Conservation (phyloP, 257 asterid genomes). For the Nyctanthes arbortristis region DNA sequence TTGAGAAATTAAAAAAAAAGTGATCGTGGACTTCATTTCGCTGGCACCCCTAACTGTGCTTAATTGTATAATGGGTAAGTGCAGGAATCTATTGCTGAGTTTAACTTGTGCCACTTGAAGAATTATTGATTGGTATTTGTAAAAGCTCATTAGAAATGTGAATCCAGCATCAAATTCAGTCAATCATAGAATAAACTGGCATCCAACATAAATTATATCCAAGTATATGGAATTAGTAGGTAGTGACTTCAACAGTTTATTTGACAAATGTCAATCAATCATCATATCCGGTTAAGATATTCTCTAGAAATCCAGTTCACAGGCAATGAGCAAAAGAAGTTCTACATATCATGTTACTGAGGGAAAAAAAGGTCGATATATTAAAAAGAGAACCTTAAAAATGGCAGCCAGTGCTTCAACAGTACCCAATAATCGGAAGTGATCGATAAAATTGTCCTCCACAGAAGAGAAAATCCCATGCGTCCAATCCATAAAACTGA, state of each 20-base stretch:
- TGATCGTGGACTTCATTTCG: too few species aligned
- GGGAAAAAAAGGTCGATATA: neutral
- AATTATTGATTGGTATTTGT: too few species aligned
- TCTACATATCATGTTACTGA: constrained; percentile 12
- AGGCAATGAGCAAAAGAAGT: constrained; percentile 1
- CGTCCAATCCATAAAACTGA: constrained; percentile 89
- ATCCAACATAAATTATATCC: neutral
- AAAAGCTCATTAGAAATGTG: neutral
- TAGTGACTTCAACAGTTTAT: neutral
- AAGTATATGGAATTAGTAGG: neutral
- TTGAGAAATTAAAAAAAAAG: too few species aligned
- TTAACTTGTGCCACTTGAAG: too few species aligned
- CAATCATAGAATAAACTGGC: neutral
- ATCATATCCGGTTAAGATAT: neutral
- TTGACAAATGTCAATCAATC: neutral
- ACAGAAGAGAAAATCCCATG: constrained; percentile 60
- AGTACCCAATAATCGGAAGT: constrained; percentile 76
- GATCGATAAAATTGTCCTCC: constrained; percentile 59
- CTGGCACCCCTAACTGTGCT: too few species aligned
- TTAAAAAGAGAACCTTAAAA: constrained; percentile 63
- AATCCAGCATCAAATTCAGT: neutral
- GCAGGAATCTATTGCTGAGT: too few species aligned
- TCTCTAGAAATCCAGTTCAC: neutral
- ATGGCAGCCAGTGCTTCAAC: constrained; percentile 86
- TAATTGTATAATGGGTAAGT: too few species aligned